A percentile compares a stretch with the other conserved stretches of the same genome.
Conservation (phyloP, 2,329 filamentous ascomycete species). For the Tolypocladium paradoxum region DNA sequence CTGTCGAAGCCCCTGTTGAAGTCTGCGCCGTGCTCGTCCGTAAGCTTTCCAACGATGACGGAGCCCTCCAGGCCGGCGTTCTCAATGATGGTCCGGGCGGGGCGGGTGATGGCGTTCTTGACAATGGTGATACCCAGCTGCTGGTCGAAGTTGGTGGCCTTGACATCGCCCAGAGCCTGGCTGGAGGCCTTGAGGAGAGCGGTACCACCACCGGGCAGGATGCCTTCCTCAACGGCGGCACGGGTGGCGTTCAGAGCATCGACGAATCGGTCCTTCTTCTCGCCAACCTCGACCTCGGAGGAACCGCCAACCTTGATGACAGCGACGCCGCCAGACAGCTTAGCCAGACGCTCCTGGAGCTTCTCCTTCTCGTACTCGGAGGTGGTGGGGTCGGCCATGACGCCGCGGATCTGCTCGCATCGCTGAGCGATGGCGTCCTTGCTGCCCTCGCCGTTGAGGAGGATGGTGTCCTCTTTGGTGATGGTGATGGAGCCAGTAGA, state of each 20-base stretch:
- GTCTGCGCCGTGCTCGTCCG: conserved; percentile 79
- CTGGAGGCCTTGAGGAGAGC: conserved; percentile 93
- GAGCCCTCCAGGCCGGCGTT: conserved; percentile 94
- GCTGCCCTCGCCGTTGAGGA: conserved; percentile 91
- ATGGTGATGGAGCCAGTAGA: conserved; percentile 98
- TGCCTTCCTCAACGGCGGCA: conserved; percentile 97
- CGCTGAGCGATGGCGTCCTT: conserved; percentile 91
- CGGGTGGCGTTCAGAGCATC: conserved; percentile 97
- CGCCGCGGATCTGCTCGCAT: conserved; percentile 97
- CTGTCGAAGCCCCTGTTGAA: conserved; percentile 99
- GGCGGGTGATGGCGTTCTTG: conserved; percentile 95
- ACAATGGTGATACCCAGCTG: conserved; percentile 96
- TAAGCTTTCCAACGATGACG: conserved; percentile 95
- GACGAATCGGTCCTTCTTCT: conserved; percentile 99
- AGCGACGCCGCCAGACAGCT: conserved; percentile 96
- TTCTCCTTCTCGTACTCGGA: conserved; percentile 99
- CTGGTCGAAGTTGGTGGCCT: conserved; percentile 95
- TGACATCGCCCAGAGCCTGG: conserved; percentile 74
- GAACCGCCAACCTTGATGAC: conserved; percentile 98
- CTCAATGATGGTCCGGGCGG: conserved; percentile 91
- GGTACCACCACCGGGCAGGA: conserved; percentile 95
- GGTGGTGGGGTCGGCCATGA: conserved; percentile 86
- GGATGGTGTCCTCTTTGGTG: conserved; percentile 99
- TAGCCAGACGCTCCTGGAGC: conserved; percentile 98
- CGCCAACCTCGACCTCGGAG: conserved; percentile 95